Base-by-base conservation (phyloP, 2,329 filamentous ascomycete species). In the Coccinonectria pachysandricola region DNA sequence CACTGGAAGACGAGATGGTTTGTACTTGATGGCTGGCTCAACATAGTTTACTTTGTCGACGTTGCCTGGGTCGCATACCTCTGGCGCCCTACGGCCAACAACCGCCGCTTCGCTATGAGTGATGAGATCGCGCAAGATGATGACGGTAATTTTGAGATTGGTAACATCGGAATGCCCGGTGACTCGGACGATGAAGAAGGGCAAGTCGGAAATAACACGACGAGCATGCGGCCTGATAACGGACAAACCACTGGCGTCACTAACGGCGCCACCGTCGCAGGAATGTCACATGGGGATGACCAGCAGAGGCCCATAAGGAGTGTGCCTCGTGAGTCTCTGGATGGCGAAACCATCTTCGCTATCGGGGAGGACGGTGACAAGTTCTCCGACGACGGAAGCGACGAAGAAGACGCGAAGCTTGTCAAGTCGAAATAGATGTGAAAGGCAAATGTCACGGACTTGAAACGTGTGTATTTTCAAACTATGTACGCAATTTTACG, bases 1-100 rank as follows among this genome's bases (percentile, higher is more conserved):
- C 88, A 98, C 57, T 98, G 91, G 91, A 88, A 95, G 60, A 87
- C 83, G 4, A 68, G 91, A 34, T 98, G 91, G 91, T 98, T 98
- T 49, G 74, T 98, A 23, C 70, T 98, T 12, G 91, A 98, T 49
- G 91, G 91, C 29, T 98, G 91, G 91, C 65, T 96, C 26, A 96
- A 96, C 53, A 59, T 98, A 28, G 88, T 98, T 10, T 98, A 96
- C 58, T 75, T 98, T 37, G 83, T 82, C 33, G 88, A 98, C 48
- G 85, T 98, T 14, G 77, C 75, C 28, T 95, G 88, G 57, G 73
- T 98, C 39, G 86, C 91, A 12, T 98, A 96, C 54, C 68, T 98
- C 27, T 98, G 91, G 91, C 71, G 91, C 24, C 91, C 91, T 6
- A 96, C 88, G 12, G 86, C 82, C 27, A 96, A 98, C 59, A 98